phyloP scores from a whole-genome alignment of 805 yeast species.

The Candida boidinii region DNA sequence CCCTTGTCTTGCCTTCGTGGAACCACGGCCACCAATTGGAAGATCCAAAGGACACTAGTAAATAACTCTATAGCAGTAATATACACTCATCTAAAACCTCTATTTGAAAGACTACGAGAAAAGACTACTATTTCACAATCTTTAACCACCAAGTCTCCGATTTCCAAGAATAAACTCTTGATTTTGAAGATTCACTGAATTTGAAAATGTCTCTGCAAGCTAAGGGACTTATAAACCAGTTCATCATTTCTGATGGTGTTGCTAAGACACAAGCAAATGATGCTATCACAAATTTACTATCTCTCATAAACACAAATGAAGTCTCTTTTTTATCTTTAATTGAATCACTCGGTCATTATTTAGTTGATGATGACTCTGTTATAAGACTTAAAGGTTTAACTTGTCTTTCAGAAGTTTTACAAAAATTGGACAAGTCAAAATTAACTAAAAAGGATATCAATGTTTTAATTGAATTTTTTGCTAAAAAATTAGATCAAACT shows the following conservation, averaged over 20 bases:
- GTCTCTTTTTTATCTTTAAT: slow-evolving; percentile 34
- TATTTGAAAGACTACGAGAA: too few species aligned
- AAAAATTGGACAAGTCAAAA: slow-evolving; percentile 14
- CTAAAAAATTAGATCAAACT: slow-evolving; percentile 61
- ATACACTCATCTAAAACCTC: too few species aligned
- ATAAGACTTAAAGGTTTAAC: slow-evolving; percentile 31
- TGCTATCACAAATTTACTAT: slow-evolving; percentile 21
- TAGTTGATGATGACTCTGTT: slow-evolving; percentile 38
- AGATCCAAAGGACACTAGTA: too few species aligned
- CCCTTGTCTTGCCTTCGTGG: too few species aligned
- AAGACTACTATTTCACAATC: too few species aligned
- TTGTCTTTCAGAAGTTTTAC: slow-evolving; percentile 31
- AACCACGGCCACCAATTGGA: too few species aligned
- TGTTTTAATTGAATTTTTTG: slow-evolving; percentile 48
- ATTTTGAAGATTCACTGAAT: too few species aligned
- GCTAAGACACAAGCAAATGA: slow-evolving; percentile 21
- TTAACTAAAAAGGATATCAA: slow-evolving; percentile 35
- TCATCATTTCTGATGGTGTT: slow-evolving; percentile 31
- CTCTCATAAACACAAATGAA: slow-evolving; percentile 12
- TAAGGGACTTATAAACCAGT: slow-evolving; percentile 23
- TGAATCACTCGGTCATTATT: slow-evolving; percentile 34
- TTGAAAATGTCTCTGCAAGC: slow-evolving; percentile 14
- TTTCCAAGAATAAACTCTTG: too few species aligned
- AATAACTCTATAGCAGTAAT: too few species aligned
- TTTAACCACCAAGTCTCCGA: too few species aligned